These are phyloP conservation scores for Boletus subparvulus DNA, from an alignment of 768 basidiomycete genomes.

Conservation along the genomic window DNA sequence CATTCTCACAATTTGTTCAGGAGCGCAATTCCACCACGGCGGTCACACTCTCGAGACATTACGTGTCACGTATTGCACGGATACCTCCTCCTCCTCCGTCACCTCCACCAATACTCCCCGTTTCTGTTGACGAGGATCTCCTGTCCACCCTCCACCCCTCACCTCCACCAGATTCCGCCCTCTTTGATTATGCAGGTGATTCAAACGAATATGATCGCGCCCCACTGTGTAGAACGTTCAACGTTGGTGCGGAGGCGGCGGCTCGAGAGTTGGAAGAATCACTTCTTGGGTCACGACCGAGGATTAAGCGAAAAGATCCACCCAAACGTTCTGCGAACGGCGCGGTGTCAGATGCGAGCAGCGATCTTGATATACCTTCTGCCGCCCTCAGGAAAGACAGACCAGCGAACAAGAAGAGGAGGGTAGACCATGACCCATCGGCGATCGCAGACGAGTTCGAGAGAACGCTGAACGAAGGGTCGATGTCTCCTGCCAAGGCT, in stretches of 20 bases:
- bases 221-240: constrained; percentile 23
- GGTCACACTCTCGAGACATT: constrained; percentile 36
- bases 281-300: constrained; percentile 41
- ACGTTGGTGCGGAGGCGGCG: constrained; percentile 50
- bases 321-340: constrained; percentile 52
- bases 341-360: constrained; percentile 56
- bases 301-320: constrained; percentile 43
- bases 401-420: constrained; percentile 61
- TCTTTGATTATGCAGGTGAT: constrained; percentile 32
- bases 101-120: constrained; percentile 32
- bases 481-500: constrained; percentile 36
- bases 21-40: constrained; percentile 69
- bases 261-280: constrained; percentile 58
- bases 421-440: constrained; percentile 46
- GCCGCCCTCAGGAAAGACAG: constrained; percentile 38
- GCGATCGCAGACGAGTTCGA: constrained; percentile 51
- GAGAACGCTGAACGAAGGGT: constrained; percentile 38
- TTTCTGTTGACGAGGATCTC: constrained; percentile 36
- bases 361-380: constrained; percentile 49
- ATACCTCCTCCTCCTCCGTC: constrained; percentile 45
- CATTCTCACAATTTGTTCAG: constrained; percentile 38
- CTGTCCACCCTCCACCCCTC: constrained; percentile 37
- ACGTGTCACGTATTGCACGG: constrained; percentile 42
- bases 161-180: constrained; percentile 33
- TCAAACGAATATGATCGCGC: constrained; percentile 23